Base-by-base conservation (phyloP, 1,284 basidiomycete genomes). In the Malassezia yamatoensis region DNA sequence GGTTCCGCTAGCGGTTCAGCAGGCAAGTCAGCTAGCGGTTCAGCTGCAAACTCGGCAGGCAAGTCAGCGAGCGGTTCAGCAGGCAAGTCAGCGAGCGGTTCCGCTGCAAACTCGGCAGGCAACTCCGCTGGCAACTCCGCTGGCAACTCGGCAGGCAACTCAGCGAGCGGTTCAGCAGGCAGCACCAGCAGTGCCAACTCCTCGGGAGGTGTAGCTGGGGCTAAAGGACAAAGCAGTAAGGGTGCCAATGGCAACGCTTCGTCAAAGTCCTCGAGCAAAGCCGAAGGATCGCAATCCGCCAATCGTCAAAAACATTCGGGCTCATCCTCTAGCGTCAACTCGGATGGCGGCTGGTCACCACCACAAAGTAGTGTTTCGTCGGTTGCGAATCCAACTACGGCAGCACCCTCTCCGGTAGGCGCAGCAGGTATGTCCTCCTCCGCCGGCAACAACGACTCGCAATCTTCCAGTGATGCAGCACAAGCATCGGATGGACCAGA, bases 311-410 rank as follows among this genome's bases (percentile, higher is more conserved):
- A 15, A 12, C n/a, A 32, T 32, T 43, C 41, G 6, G 41, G 41
- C 41, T 32, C 41, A 12, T 32, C 41, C 10, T 43, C 41, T 12
- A 20, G 43, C 12, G n/a, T 34, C 15, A 34, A 45, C 24, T 24
- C 43, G 3, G 43, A 45, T 34, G 43, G 43, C 43, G 43, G 43
- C 43, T 45, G 43, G 43, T 45, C 43, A 34, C 43, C 43, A 16
- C 8, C 43, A 7, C 18, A 15, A 13, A n/a, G 43, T 34, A n/a
- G 15, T 13, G 12, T n/a, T 7, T 4, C 43, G 5, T 34, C 43
- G 7, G 24, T 24, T 15, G 29, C 43, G 20, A 34, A 45, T 11
- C 43, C 43, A 2, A 45, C 38, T 32, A 50, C 38, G 1, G 39
- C 37, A 5, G 39, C 39, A 24, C 49, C 39, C 34, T 37, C 49